phyloP scores from a whole-genome alignment of 768 basidiomycete species.

The Amanita pallidorosea region DNA sequence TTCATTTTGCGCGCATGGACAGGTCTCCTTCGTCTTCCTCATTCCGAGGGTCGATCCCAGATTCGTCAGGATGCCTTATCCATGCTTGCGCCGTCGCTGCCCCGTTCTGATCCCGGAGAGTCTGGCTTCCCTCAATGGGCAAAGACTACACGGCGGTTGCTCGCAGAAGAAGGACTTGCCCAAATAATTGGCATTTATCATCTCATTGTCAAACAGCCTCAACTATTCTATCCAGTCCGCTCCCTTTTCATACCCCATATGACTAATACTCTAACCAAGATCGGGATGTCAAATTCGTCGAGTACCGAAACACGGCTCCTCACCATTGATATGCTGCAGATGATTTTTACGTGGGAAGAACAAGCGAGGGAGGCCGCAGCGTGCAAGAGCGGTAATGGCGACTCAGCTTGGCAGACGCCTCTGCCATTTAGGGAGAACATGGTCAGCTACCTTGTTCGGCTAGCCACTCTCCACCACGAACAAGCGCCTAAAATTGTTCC shows the following conservation, averaged over 20 bases:
- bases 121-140: slow-evolving; percentile 73
- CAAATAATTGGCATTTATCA: slow-evolving; percentile 76
- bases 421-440: slow-evolving; percentile 78
- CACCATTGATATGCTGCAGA: slow-evolving; percentile 84
- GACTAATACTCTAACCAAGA: slow-evolving; percentile 78
- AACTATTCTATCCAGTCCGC: slow-evolving; percentile 88
- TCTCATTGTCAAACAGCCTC: slow-evolving; percentile 82
- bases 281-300: slow-evolving; percentile 68
- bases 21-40: slow-evolving; percentile 72
- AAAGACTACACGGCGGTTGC: slow-evolving; percentile 67
- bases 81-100: slow-evolving; percentile 75
- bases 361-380: slow-evolving; percentile 30
- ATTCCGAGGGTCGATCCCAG: slow-evolving; percentile 60
- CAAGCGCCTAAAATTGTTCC: slow-evolving; percentile 39
- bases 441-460: slow-evolving; percentile 90
- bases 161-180: slow-evolving; percentile 82
- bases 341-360: slow-evolving; percentile 92
- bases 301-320: slow-evolving; percentile 75
- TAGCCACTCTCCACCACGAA: slow-evolving; percentile 63
- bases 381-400: slow-evolving; percentile 15
- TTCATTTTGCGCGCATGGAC: slow-evolving; percentile 89
- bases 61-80: slow-evolving; percentile 80
- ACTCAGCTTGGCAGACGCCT: slow-evolving; percentile 60
- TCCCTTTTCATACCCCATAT: slow-evolving; percentile 91
- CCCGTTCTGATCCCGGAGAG: slow-evolving; percentile 46